Evolutionary conservation across 116 monocot species (phyloP).

Genomic region (Trichopus zeylanicus): DNA sequence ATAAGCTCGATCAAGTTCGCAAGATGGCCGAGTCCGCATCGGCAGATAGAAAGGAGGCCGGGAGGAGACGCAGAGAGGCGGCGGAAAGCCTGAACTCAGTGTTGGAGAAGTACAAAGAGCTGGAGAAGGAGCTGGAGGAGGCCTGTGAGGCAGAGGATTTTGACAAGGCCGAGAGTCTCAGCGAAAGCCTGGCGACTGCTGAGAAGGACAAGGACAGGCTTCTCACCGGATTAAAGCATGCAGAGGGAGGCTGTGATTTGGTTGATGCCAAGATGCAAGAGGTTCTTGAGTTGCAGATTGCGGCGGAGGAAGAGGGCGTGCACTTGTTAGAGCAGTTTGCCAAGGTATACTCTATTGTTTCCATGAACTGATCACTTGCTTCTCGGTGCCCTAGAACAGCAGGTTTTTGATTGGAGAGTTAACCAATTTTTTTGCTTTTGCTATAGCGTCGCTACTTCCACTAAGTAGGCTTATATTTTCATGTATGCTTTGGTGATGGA

Average conservation of each 20-base stretch:
- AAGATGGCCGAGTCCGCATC: conserved; percentile 28
- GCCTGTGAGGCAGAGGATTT: conserved; percentile 89
- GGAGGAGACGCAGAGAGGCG: conserved; percentile 37
- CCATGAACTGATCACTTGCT: too few species aligned
- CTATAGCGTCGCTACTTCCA: too few species aligned
- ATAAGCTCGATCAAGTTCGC: conserved; percentile 30
- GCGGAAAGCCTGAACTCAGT: conserved; percentile 36
- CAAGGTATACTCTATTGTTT: conserved; percentile 32
- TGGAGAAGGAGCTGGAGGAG: conserved; percentile 80
- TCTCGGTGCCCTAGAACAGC: too few species aligned
- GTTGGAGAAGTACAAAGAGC: conserved; percentile 24
- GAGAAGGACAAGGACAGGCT: conserved; percentile 70
- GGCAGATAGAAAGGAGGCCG: conserved; percentile 52
- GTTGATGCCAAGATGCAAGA: conserved; percentile 63
- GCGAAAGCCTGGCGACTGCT: conserved; percentile 49
- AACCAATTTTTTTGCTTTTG: too few species aligned
- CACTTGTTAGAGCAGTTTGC: conserved; percentile 55
- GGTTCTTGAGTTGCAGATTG: conserved; percentile 56
- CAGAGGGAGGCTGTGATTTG: conserved; percentile 52
- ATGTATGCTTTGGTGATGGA: too few species aligned
- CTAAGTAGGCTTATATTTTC: too few species aligned
- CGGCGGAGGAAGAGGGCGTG: conserved; percentile 58
- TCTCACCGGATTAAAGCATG: conserved; percentile 27
- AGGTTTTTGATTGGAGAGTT: too few species aligned
- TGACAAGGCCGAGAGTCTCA: conserved; percentile 76